Conservation (phyloP, 2,329 filamentous ascomycete species). For the Penicillium digitatum region DNA sequence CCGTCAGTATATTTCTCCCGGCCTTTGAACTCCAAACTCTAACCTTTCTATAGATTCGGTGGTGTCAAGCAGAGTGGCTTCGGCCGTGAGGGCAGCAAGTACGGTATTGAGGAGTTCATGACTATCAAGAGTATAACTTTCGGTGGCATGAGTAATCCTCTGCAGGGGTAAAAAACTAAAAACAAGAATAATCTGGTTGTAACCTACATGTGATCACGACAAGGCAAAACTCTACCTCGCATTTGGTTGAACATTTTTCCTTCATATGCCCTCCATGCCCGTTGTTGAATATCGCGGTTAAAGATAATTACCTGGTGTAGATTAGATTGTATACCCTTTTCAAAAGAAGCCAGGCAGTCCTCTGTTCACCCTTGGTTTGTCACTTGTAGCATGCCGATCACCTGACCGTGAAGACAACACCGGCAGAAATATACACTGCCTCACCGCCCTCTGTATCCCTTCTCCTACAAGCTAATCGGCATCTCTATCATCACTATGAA, state of each 20-base stretch:
- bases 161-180: slow-evolving; percentile 44
- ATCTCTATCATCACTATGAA: not conserved
- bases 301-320: not conserved
- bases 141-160: slow-evolving; percentile 58
- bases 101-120: slow-evolving; percentile 73
- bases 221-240: not conserved
- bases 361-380: not conserved
- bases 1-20: slow-evolving; percentile 37
- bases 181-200: not conserved
- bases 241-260: not conserved
- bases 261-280: not conserved
- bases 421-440: not conserved
- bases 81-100: slow-evolving; percentile 71
- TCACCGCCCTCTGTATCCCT: slow-evolving; percentile 4
- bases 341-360: not conserved
- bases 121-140: slow-evolving; percentile 66
- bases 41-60: slow-evolving; percentile 55
- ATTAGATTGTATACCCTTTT: not conserved
- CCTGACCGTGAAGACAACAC: not conserved
- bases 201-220: not conserved
- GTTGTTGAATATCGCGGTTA: not conserved
- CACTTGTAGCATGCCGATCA: not conserved
- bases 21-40: slow-evolving; percentile 2
- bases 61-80: slow-evolving; percentile 81
- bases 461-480: not conserved